A percentile compares a stretch with the other conserved stretches of the same genome.
Conservation (phyloP, 2,329 filamentous ascomycete species). For the Fusarium sp. region DNA sequence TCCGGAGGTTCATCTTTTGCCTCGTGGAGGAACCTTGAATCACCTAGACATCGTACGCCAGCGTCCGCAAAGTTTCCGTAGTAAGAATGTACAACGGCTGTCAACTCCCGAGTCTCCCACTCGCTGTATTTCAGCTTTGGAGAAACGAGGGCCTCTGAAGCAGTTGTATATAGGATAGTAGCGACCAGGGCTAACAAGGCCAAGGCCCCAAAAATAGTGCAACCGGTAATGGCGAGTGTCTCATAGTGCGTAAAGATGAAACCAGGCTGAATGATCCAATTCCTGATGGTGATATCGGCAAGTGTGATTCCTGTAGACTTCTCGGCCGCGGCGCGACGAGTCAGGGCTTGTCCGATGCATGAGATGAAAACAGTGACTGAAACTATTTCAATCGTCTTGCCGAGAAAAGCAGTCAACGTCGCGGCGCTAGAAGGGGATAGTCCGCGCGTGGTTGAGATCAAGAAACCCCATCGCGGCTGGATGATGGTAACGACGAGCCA, state of each 20-base stretch:
- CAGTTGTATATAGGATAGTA: neutral
- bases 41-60: neutral
- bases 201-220: neutral
- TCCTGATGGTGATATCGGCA: neutral
- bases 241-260: neutral
- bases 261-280: neutral
- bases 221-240: neutral
- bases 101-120: neutral
- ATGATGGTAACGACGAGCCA: neutral
- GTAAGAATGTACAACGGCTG: neutral
- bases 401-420: neutral
- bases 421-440: neutral
- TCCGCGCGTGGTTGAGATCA: neutral
- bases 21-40: fast-evolving
- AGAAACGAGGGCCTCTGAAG: neutral
- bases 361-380: neutral
- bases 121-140: neutral
- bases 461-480: neutral
- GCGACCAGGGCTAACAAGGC: neutral
- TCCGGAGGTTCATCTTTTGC: no score
- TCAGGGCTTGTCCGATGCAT: neutral
- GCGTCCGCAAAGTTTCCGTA: neutral
- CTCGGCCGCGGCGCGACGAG: neutral
- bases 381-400: neutral
- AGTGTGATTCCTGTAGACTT: neutral